Percentiles rank a stretch among this genome's conserved stretches.
These are phyloP conservation scores for Entomortierella chlamydospora DNA, from an alignment of 192 early-diverging fungal species.

Conservation along the genomic window DNA sequence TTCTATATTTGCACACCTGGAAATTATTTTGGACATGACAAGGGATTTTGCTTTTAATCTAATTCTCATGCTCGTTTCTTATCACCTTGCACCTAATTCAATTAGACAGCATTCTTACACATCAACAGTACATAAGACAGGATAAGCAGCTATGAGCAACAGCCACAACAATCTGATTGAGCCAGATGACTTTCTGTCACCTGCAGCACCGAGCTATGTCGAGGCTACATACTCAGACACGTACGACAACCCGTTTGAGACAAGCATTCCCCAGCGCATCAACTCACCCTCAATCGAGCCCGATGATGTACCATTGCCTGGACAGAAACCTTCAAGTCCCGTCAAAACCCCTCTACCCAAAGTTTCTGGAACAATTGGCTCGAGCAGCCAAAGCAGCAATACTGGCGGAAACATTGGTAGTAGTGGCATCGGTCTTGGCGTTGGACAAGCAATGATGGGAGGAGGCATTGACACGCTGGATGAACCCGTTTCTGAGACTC, in stretches of 20 bases:
- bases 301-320: conserved; percentile 50
- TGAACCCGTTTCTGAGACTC: conserved; percentile 93
- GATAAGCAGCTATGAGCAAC: conserved; percentile 26
- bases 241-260: conserved; percentile 53
- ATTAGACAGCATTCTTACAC: too few relatives aligned
- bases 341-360: conserved; percentile 38
- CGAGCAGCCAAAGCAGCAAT: conserved; percentile 10
- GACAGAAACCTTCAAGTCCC: conserved; percentile 48
- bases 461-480: conserved; percentile 82
- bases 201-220: conserved; percentile 52
- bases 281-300: conserved; percentile 53
- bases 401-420: conserved; percentile 18
- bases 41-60: too few relatives aligned
- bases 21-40: too few relatives aligned
- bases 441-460: conserved; percentile 52
- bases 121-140: not conserved
- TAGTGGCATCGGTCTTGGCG: conserved; percentile 42
- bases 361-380: conserved; percentile 47
- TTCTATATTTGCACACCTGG: too few relatives aligned
- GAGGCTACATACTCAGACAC: conserved; percentile 55
- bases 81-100: too few relatives aligned
- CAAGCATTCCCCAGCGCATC: conserved; percentile 44
- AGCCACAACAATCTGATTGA: conserved; percentile 34
- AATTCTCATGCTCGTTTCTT: too few relatives aligned
- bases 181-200: conserved; percentile 53